These are phyloP conservation scores for Kluyveromyces wickerhamii DNA, from an alignment of 805 yeast species.

Conservation along the genomic window DNA sequence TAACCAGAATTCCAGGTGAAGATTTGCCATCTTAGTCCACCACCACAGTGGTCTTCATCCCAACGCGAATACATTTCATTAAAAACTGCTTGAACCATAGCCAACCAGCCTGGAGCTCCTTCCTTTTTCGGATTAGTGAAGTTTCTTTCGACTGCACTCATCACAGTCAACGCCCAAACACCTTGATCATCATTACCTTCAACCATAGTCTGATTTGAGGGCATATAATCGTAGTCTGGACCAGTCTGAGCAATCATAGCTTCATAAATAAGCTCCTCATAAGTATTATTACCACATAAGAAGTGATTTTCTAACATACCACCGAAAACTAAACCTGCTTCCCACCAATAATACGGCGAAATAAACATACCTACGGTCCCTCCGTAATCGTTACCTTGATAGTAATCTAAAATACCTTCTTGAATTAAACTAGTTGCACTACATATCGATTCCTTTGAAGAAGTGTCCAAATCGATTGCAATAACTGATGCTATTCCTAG, in stretches of 20 bases:
- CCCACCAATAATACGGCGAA: conserved; percentile 85
- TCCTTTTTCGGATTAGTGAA: conserved; percentile 59
- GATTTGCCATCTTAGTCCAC: conserved; percentile 96
- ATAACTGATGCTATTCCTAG: conserved; percentile 1
- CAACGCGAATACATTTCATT: conserved; percentile 87
- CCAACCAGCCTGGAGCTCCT: conserved; percentile 61
- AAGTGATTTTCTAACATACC: conserved; percentile 70
- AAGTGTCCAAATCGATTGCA: conserved; percentile 35
- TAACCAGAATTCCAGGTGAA: conserved; percentile 92
- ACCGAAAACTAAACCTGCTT: conserved; percentile 96
- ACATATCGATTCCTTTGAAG: conserved; percentile 41
- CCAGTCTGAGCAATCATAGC: conserved; percentile 73
- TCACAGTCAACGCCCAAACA: conserved; percentile 91
- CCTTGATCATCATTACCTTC: conserved; percentile 99
- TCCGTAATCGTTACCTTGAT: conserved; percentile 50
- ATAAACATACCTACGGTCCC: conserved; percentile 67
- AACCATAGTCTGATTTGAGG: conserved; percentile 78
- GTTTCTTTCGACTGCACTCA: conserved; percentile 87
- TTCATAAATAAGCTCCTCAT: conserved; percentile 45
- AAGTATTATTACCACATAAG: conserved; percentile 63
- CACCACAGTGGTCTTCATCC: conserved; percentile 67
- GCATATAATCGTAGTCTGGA: conserved; percentile 68
- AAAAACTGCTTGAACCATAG: conserved; percentile 80
- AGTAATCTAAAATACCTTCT: conserved; percentile 58
- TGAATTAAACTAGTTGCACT: conserved; percentile 50